Evolutionary conservation across 176 grass and related monocot genomes (phyloP), one percentile per base, ranked within the genome.

Genomic region (Oryza rufipogon): DNA sequence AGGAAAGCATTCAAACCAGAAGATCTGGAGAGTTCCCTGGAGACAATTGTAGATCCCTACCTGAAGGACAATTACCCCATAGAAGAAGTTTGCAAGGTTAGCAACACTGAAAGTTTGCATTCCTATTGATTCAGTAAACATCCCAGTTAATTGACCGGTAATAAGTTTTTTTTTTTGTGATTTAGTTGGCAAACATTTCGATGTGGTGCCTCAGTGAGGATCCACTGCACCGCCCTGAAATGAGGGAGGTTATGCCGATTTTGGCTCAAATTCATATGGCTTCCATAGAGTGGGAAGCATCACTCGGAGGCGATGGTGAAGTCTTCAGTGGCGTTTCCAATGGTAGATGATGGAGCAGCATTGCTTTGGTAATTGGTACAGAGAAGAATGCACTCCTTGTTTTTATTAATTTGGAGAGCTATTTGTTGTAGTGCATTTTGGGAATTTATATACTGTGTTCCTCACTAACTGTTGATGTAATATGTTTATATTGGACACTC

Each of bases 131-230:
- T 79, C 14, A 22, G 5, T 52, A 11, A 74, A 42, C 34, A 39
- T 86, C 11, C 19, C 5, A 6, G 64, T 68, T 80, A 75, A 70
- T 30, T 79, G 49, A 79, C 79, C 30, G 30, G 3, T 65, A 41
- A 23, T 58, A 15, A 11, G 14, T 60, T 36, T 20, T 30, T 32
- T 30, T 32, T 32, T 32, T 32, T 74, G 6, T 66, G 26, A 58
- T 74, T 36, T 58, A 95, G 90, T 76, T 95, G 88, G 88, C 76
- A 73, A 82, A 83, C 28, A 70, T 90, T 73, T 82, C 90, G 5
- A 83, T 92, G 83, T 77, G 85, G 90, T 95, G 93, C 83, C 51
- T 95, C 20, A 75, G 51, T 26, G 87, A 92, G 74, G 85, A 95
- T 68, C 93, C 80, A 16, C 12, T 88, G 74, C 69, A 88, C 71